Evolutionary conservation across 371 early-diverging fungal genomes (phyloP).

Genomic region (Syncephalastrum racemosum): DNA sequence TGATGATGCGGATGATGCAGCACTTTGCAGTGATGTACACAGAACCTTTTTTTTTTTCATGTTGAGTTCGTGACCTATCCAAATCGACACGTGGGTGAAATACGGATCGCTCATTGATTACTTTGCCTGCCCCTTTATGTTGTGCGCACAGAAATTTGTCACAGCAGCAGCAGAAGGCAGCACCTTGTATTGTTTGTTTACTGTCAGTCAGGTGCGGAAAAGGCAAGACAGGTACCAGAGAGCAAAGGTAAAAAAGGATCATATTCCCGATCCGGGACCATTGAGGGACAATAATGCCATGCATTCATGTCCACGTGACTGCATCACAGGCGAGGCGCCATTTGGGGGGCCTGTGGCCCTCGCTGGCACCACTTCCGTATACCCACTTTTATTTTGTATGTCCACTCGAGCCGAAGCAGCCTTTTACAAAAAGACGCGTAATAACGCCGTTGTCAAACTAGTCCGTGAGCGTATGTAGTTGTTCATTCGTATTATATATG

Average conservation of each 20-base stretch:
- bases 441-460: slow-evolving; percentile 58
- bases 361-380: too few relatives aligned
- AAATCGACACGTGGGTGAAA: slow-evolving; percentile 11
- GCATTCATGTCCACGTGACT: too few relatives aligned
- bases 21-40: too few relatives aligned
- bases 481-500: not conserved
- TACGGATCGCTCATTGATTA: slow-evolving; percentile 2
- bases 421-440: slow-evolving; percentile 54
- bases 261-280: not conserved
- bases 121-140: not conserved
- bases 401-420: slow-evolving; percentile 31
- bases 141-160: too few relatives aligned
- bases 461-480: slow-evolving; percentile 57
- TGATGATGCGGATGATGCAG: slow-evolving; percentile 6
- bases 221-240: too few relatives aligned
- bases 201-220: too few relatives aligned
- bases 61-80: slow-evolving; percentile 14
- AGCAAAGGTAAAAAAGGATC: too few relatives aligned
- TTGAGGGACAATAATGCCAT: slow-evolving; percentile 6
- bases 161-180: too few relatives aligned
- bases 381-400: slow-evolving; percentile 14
- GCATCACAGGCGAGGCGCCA: too few relatives aligned
- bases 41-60: too few relatives aligned
- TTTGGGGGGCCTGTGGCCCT: too few relatives aligned
- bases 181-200: too few relatives aligned